Evolutionary conservation across 345 rosid genomes (phyloP).

Genomic region (Cardamine occulta): DNA sequence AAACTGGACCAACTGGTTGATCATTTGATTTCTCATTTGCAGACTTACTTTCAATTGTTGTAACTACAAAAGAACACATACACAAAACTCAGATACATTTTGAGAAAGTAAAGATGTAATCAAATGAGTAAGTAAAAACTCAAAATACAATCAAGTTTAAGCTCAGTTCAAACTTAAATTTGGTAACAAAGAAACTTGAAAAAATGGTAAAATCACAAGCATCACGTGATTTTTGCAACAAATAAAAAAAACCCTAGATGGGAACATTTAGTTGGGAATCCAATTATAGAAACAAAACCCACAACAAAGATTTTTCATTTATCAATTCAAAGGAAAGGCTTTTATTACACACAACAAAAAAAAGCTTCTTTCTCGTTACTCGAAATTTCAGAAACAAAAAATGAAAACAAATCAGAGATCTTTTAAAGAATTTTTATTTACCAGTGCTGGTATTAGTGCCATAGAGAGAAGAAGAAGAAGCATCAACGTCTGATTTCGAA

Average conservation of each 20-base stretch:
- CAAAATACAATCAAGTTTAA: conserved; percentile 1
- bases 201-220: conserved; percentile 3
- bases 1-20: conserved; percentile 61
- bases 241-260: conserved; percentile 30
- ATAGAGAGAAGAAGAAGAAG: conserved; percentile 54
- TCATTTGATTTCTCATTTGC: conserved; percentile 71
- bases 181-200: not conserved
- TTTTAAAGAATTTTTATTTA: conserved; percentile 28
- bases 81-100: conserved; percentile 16
- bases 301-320: conserved; percentile 4
- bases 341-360: not conserved
- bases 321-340: conserved; percentile 1
- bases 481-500: conserved; percentile 83
- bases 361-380: not conserved
- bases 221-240: conserved; percentile 28
- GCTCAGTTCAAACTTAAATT: conserved; percentile 1
- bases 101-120: conserved; percentile 20
- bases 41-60: conserved; percentile 68
- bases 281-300: conserved; percentile 29
- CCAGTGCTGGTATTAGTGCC: conserved; percentile 55
- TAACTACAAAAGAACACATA: conserved; percentile 24
- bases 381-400: not conserved
- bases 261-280: conserved; percentile 26
- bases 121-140: not conserved
- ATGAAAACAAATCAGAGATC: conserved; percentile 2